A percentile compares a stretch with the other conserved stretches of the same genome.
Evolutionary conservation across 768 basidiomycete species (phyloP).

Genomic region (Phanerodontia chrysosporium): DNA sequence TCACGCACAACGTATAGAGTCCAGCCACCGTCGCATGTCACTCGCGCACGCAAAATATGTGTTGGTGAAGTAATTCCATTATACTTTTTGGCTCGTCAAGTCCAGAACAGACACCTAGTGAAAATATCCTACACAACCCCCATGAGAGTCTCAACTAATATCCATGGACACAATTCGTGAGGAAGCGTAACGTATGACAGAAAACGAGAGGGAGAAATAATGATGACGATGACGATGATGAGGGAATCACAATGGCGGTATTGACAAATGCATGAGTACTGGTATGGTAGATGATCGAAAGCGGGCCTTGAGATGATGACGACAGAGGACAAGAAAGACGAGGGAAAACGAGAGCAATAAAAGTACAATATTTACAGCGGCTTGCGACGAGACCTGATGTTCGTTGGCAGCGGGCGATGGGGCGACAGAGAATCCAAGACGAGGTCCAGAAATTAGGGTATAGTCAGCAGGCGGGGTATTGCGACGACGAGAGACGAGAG

Average conservation of each 20-base stretch:
- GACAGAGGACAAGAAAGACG: background rate
- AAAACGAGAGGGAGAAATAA: no score
- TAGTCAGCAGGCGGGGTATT: background rate
- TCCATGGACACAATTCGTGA: background rate
- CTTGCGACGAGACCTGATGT: background rate
- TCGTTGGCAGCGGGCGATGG: background rate
- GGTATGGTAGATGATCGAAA: background rate
- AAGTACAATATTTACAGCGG: conserved; percentile 4
- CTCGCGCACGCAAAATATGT: no score
- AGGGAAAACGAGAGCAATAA: conserved; percentile 1
- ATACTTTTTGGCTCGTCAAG: background rate
- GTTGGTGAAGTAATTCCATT: background rate
- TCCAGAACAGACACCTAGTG: background rate
- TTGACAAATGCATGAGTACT: background rate
- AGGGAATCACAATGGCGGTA: background rate
- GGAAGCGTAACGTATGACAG: background rate
- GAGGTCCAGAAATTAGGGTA: background rate
- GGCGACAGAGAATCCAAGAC: background rate
- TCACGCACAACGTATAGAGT: no score
- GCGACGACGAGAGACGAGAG: background rate
- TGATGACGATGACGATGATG: background rate
- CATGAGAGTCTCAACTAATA: background rate
- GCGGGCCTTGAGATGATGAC: background rate
- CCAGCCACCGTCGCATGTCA: no score
- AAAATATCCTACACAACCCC: background rate